These are phyloP conservation scores for Peronospora destructor DNA, from an alignment of 352 stramenopile species.

Conservation along the genomic window DNA sequence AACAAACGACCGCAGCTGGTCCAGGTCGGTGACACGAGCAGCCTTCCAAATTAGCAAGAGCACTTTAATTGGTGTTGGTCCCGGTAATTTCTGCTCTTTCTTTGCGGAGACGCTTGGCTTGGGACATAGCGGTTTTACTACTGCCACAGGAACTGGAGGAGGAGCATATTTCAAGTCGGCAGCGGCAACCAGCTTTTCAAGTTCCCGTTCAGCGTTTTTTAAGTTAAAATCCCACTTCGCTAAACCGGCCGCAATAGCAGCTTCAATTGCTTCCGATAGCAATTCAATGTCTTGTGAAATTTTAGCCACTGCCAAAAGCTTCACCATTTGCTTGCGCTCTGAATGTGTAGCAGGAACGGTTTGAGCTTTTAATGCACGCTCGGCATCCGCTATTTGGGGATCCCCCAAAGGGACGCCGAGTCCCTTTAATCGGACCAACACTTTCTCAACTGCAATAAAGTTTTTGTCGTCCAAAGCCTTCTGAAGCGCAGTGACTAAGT, in stretches of 20 bases:
- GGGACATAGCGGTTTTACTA: not conserved
- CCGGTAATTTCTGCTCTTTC: slow-evolving; percentile 14
- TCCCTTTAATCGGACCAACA: slow-evolving; percentile 38
- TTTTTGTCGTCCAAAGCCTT: slow-evolving; percentile 68
- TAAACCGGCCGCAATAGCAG: slow-evolving; percentile 46
- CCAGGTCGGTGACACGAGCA: slow-evolving; percentile 22
- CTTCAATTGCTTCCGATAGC: slow-evolving; percentile 59
- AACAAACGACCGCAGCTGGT: slow-evolving; percentile 15
- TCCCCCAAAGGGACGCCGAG: slow-evolving; percentile 32
- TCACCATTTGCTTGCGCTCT: slow-evolving; percentile 71
- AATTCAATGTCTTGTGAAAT: slow-evolving; percentile 61
- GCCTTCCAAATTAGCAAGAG: slow-evolving; percentile 46
- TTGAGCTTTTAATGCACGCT: slow-evolving; percentile 27
- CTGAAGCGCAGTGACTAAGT: slow-evolving; percentile 44
- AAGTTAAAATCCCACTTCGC: slow-evolving; percentile 80
- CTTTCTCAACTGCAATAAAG: slow-evolving; percentile 47
- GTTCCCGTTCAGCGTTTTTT: slow-evolving; percentile 65
- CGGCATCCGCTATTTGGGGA: slow-evolving; percentile 27
- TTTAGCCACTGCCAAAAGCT: slow-evolving; percentile 66
- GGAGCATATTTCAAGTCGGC: slow-evolving; percentile 3
- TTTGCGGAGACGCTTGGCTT: slow-evolving; percentile 10
- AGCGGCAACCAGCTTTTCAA: slow-evolving; percentile 45
- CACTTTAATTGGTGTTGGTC: slow-evolving; percentile 16
- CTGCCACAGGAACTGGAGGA: slow-evolving; percentile 4
- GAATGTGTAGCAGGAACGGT: slow-evolving; percentile 31